These are phyloP conservation scores for Exserohilum turcica DNA, from an alignment of 2,329 filamentous ascomycete genomes.

Conservation along the genomic window DNA sequence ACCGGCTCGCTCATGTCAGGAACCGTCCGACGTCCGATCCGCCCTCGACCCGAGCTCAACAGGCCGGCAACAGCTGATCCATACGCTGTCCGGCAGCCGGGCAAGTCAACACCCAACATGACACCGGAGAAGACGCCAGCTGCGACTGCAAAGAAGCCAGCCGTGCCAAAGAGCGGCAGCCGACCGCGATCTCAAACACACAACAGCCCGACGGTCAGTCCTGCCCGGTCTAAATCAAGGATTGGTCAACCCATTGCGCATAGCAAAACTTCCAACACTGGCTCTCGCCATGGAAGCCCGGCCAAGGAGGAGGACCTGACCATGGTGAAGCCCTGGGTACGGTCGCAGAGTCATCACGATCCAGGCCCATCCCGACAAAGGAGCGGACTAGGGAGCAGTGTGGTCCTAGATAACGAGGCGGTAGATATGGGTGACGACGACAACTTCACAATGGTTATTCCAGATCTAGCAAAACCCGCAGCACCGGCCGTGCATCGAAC, in stretches of 20 bases:
- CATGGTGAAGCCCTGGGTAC: slow-evolving; percentile 53
- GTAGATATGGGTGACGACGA: slow-evolving; percentile 51
- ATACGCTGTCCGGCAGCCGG: slow-evolving; percentile 49
- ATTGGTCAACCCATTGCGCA: slow-evolving; percentile 35
- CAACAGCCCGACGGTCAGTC: slow-evolving; percentile 44
- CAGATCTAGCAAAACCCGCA: slow-evolving; percentile 43
- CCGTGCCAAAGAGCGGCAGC: slow-evolving; percentile 35
- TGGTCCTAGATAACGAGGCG: slow-evolving; percentile 47
- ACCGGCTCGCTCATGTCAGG: slow-evolving; percentile 61
- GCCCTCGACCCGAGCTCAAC: slow-evolving; percentile 51
- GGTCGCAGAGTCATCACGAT: slow-evolving; percentile 41
- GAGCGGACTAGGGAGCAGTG: slow-evolving; percentile 47
- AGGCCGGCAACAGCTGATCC: slow-evolving; percentile 62
- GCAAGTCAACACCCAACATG: slow-evolving; percentile 54
- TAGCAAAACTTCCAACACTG: slow-evolving; percentile 37
- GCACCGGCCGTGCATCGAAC: slow-evolving; percentile 38
- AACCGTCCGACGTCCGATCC: slow-evolving; percentile 59
- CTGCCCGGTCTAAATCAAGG: slow-evolving; percentile 45
- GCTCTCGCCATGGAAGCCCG: slow-evolving; percentile 41
- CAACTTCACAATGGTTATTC: slow-evolving; percentile 59
- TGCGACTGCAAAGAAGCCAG: slow-evolving; percentile 46
- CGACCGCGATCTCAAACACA: slow-evolving; percentile 43
- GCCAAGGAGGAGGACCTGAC: slow-evolving; percentile 55
- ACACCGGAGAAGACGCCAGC: slow-evolving; percentile 54
- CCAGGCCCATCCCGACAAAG: slow-evolving; percentile 44